Conservation (phyloP, 495 filamentous ascomycete species). For the Neurospora intermedia region DNA sequence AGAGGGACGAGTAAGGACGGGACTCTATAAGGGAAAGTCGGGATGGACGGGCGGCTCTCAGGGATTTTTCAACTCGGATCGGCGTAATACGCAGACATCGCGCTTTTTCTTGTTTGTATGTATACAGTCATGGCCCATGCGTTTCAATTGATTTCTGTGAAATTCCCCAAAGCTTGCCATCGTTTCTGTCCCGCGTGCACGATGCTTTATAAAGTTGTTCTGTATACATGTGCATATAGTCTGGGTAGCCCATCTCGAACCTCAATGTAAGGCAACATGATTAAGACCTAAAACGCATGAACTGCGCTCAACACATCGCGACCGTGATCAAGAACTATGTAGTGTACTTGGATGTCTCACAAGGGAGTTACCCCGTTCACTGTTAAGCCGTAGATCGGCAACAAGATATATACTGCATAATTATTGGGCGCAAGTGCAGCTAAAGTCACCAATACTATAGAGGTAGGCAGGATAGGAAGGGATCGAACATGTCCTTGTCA, state of each 20-base stretch:
- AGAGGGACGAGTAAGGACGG: conserved; percentile 4
- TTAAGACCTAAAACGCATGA: neutral
- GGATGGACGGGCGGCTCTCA: conserved; percentile 16
- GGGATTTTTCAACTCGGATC: conserved; percentile 17
- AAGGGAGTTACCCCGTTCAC: neutral
- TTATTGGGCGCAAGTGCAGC: neutral
- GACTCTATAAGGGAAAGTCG: conserved; percentile 4
- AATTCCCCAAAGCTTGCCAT: neutral
- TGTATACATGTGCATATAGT: neutral
- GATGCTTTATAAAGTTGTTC: neutral
- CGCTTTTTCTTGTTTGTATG: conserved; percentile 22
- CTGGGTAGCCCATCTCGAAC: neutral
- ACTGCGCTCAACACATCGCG: neutral
- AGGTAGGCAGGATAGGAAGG: conserved; percentile 37
- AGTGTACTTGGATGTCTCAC: neutral
- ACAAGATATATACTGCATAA: neutral
- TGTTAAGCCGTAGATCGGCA: neutral
- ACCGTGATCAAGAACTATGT: neutral
- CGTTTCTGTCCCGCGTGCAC: neutral
- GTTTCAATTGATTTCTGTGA: conserved; percentile 19
- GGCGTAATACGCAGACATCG: conserved; percentile 20
- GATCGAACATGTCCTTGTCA: conserved; percentile 95
- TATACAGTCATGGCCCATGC: conserved; percentile 25
- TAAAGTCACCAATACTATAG: neutral
- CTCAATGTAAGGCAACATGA: neutral